Percentiles rank a stretch among this genome's conserved stretches.
Conservation (phyloP, 768 basidiomycete species). For the Rhodotorula babjevae region DNA sequence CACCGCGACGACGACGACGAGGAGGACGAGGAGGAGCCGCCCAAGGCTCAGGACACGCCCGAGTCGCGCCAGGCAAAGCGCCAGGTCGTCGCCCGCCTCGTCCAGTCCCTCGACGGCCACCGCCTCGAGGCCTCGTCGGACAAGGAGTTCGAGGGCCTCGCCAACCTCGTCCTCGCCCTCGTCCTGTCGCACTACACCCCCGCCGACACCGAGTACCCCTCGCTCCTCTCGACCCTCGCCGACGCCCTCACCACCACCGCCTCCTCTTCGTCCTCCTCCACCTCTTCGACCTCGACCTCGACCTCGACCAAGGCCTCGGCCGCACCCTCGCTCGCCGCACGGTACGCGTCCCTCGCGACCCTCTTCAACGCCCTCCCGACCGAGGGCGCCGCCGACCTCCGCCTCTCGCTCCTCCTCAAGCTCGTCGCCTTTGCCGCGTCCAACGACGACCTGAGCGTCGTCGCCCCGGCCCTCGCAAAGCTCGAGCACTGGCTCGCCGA, state of each 20-base stretch:
- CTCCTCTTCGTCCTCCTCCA: background rate
- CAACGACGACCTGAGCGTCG: slow-evolving; percentile 36
- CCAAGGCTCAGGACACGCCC: slow-evolving; percentile 14
- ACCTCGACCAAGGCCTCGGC: background rate
- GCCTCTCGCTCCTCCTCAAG: slow-evolving; percentile 19
- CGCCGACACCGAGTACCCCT: slow-evolving; percentile 3
- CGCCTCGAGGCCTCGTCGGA: background rate
- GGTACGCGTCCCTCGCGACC: slow-evolving; percentile 32
- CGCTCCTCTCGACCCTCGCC: slow-evolving; percentile 14
- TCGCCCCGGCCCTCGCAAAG: slow-evolving; percentile 25
- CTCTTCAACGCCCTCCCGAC: slow-evolving; percentile 38
- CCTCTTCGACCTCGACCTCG: background rate
- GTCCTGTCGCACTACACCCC: slow-evolving; percentile 16
- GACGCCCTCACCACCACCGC: slow-evolving; percentile 8
- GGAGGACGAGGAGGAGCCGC: slow-evolving; percentile 6
- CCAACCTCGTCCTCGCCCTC: slow-evolving; percentile 34
- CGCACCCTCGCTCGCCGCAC: slow-evolving; percentile 22
- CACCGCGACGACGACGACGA: background rate
- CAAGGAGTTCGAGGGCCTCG: slow-evolving; percentile 31
- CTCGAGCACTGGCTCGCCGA: background rate
- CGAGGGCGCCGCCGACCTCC: background rate
- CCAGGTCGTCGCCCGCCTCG: slow-evolving; percentile 20
- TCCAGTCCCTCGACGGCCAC: background rate
- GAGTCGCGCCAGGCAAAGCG: slow-evolving; percentile 23
- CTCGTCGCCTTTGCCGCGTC: slow-evolving; percentile 28